Conservation (phyloP, 2,329 filamentous ascomycete genomes). For the Juglanconis sp. region DNA sequence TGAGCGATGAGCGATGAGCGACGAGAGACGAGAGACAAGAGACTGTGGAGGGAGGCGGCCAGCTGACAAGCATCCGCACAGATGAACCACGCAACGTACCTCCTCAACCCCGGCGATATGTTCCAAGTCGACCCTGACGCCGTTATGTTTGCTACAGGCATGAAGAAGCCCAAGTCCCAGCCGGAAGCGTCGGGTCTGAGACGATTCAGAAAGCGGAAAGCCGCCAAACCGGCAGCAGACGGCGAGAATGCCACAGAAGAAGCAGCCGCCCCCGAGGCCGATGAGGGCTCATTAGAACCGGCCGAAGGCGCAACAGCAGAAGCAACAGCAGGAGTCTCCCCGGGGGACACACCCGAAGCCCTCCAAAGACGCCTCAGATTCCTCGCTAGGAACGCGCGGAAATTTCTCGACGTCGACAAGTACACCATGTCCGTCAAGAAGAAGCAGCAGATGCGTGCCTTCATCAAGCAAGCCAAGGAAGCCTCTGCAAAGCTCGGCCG, state of each 20-base stretch:
- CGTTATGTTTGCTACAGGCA: slow-evolving; percentile 84
- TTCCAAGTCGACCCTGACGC: slow-evolving; percentile 91
- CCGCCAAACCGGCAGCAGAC: slow-evolving; percentile 28
- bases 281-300: slow-evolving; percentile 4
- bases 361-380: slow-evolving; percentile 41
- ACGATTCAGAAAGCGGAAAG: slow-evolving; percentile 11
- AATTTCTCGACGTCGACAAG: slow-evolving; percentile 22
- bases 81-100: slow-evolving; percentile 91
- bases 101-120: slow-evolving; percentile 95
- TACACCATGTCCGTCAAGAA: slow-evolving; percentile 60
- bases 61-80: slow-evolving; percentile 32
- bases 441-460: slow-evolving; percentile 73
- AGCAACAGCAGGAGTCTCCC: slow-evolving; percentile 19
- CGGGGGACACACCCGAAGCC: slow-evolving; percentile 30
- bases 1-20: no score
- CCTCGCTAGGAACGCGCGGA: slow-evolving; percentile 45
- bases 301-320: slow-evolving; percentile 21
- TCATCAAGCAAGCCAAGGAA: slow-evolving; percentile 62
- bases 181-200: background rate
- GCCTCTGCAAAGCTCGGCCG: slow-evolving; percentile 54
- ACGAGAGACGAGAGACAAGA: background rate
- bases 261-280: slow-evolving; percentile 1
- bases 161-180: slow-evolving; percentile 50
- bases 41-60: background rate
- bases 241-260: slow-evolving; percentile 24